Percentiles rank a stretch among this genome's conserved stretches.
Evolutionary conservation across 2,329 filamentous ascomycete species (phyloP).

Genomic region (Venturia asperata): DNA sequence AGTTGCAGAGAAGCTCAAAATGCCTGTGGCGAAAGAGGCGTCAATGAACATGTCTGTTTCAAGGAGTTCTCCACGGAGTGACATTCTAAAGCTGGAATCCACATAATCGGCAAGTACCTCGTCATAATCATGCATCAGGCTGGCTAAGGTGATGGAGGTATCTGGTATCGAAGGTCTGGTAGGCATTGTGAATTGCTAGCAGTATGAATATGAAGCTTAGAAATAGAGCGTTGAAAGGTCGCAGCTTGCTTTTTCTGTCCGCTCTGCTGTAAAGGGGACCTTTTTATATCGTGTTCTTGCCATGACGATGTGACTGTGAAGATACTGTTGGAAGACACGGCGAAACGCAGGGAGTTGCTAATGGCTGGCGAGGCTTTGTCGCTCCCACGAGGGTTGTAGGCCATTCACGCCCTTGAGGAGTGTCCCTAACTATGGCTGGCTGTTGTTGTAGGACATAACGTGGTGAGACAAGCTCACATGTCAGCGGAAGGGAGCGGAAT

Average conservation of each 20-base stretch:
- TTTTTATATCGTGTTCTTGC: not conserved
- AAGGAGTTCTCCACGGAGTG: not conserved
- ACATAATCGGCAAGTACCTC: not conserved
- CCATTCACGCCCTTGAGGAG: not conserved
- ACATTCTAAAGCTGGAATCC: not conserved
- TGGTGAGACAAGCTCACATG: not conserved
- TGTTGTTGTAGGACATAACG: no score
- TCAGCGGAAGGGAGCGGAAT: not conserved
- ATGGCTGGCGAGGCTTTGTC: not conserved
- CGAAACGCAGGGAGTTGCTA: not conserved
- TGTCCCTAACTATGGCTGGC: not conserved
- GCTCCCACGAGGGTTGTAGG: not conserved
- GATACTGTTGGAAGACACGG: not conserved
- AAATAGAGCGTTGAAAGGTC: not conserved
- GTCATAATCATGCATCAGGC: not conserved
- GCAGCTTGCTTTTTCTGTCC: not conserved
- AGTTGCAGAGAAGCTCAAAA: not conserved
- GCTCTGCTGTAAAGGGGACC: not conserved
- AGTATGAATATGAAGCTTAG: not conserved
- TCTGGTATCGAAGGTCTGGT: not conserved
- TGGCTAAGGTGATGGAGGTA: not conserved
- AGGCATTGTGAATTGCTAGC: not conserved
- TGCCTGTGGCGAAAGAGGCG: not conserved
- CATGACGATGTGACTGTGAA: not conserved
- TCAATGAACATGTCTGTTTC: conserved; percentile 3